Base-by-base conservation (phyloP, 2,329 filamentous ascomycete species). In the Passalora sequoiae region DNA sequence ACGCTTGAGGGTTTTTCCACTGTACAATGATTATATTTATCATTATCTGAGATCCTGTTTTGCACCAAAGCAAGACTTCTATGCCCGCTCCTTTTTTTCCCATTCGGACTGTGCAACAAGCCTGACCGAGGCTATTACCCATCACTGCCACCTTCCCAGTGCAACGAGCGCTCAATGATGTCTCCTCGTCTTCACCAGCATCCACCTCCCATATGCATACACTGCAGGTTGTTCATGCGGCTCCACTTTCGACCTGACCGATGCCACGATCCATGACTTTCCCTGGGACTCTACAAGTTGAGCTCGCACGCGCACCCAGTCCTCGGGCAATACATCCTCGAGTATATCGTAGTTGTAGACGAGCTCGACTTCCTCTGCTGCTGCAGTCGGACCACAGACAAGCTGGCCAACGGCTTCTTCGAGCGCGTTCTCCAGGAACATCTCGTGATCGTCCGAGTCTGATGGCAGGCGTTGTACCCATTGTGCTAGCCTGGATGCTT, bases 301-400 rank as follows among this genome's bases (percentile, higher is more conserved):
- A 7, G 49, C 43, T 25, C 40, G 42, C n/a, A 48, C 30, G 12
- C 38, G 35, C 7, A 48, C 38, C 25, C 39, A 41, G 3, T 20
- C 37, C 16, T 40, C 41, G 3, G 39, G 40, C 2, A 22, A 15
- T 12, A 30, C 38, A 30, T 48, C 30, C 2, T 51, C 45, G 12
- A 48, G 33, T 5, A 32, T 37, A 15, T 48, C 45, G 28, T 48
- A 44, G 13, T 48, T 46, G 40, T 48, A 51, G 6, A 42, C 45
- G n/a, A 51, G 32, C 24, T 51, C 49, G 31, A 35, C 32, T 37
- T 51, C 49, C 37, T 51, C 43, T 2, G 45, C 49, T 7, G 49
- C 42, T 22, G 37, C 25, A 19, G 30, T 38, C 1, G 49, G 37
- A 8, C 49, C 45, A 20, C 30, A 42, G 21, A 51, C 44, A 16